Base-by-base conservation (phyloP, 305 asterid genomes). In the Ilex paraguariensis region DNA sequence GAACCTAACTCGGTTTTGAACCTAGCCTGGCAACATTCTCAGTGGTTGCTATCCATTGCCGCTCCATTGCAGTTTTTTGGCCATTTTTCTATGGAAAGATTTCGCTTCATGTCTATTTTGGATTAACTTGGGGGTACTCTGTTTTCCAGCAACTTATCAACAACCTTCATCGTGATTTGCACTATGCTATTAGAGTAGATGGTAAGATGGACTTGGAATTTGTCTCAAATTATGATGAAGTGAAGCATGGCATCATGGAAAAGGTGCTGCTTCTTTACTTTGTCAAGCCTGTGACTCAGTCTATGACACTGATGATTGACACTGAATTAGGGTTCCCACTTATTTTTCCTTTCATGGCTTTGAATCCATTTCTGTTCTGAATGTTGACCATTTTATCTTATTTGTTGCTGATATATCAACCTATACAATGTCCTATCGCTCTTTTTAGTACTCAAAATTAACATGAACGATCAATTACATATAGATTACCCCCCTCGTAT, bases 131-230 rank as follows among this genome's bases (percentile, higher is more conserved):
- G 56, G 4, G 13, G 10, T 15, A 33, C 15, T 36, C 17, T 28
- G 33, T 68, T 39, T 40, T 50, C 17, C 88, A 93, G 99, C 84
- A 71, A 84, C 79, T 93, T 62, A 77, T 90, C 67, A 84, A 85
- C 59, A 93, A 93, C 71, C 99, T 93, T 74, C 97, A 93, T 72
- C 91, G 99, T 8, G 99, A 90, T 84, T 89, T 93, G 75, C 96
- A 90, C 69, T 93, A 90, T 82, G 96, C 99, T 73, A 86, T 93
- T 64, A 75, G 62, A 72, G 97, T 87, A 73, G 99, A 93, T 81
- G 97, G 97, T 46, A 90, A 93, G 82, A 67, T 82, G 95, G 91
- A 90, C 71, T 60, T 88, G 73, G 91, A 93, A 62, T 73, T 84
- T 59, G 87, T 93, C 70, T 54, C 82, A 63, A 93, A 93, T 72